phyloP scores from a whole-genome alignment of 345 rosid species.

The Hypericum perforatum region DNA sequence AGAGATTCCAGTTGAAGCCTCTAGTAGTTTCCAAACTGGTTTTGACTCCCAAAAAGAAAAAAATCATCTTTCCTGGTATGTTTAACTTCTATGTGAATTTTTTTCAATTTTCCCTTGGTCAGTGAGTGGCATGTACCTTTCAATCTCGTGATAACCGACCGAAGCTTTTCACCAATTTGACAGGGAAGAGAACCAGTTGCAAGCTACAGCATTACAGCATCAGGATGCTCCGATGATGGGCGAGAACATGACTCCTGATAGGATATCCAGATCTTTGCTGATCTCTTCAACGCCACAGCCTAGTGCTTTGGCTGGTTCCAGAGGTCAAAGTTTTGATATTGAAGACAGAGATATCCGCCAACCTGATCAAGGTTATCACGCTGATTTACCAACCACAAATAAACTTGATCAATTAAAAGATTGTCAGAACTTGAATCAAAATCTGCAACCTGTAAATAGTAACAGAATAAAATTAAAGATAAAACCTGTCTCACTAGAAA shows the following conservation, averaged over 20 bases:
- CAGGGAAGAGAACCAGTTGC: conserved; percentile 36
- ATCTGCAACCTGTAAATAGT: conserved; percentile 30
- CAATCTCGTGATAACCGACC: conserved; percentile 5
- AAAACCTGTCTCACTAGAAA: conserved; percentile 26
- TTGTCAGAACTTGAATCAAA: conserved; percentile 29
- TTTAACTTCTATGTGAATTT: conserved; percentile 7
- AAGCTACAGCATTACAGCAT: conserved; percentile 18
- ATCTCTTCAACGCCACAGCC: conserved; percentile 5
- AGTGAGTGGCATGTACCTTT: no score
- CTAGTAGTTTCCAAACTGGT: conserved; percentile 13
- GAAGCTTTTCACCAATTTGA: conserved; percentile 21
- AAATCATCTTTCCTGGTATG: conserved; percentile 31
- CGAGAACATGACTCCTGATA: conserved; percentile 14
- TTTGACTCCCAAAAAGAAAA: conserved; percentile 21
- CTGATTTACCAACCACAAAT: conserved; percentile 9
- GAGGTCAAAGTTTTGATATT: conserved; percentile 2
- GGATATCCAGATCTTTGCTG: conserved; percentile 15
- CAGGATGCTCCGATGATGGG: conserved; percentile 14
- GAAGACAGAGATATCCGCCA: conserved; percentile 10
- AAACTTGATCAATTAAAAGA: conserved; percentile 21
- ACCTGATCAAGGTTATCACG: conserved; percentile 11
- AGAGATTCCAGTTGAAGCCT: conserved; percentile 19
- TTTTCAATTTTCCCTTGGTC: no score
- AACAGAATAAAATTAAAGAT: conserved; percentile 47
- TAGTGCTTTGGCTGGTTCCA: conserved; percentile 12